These are phyloP conservation scores for Xylaria venustula DNA, from an alignment of 495 filamentous ascomycete species.

Conservation along the genomic window DNA sequence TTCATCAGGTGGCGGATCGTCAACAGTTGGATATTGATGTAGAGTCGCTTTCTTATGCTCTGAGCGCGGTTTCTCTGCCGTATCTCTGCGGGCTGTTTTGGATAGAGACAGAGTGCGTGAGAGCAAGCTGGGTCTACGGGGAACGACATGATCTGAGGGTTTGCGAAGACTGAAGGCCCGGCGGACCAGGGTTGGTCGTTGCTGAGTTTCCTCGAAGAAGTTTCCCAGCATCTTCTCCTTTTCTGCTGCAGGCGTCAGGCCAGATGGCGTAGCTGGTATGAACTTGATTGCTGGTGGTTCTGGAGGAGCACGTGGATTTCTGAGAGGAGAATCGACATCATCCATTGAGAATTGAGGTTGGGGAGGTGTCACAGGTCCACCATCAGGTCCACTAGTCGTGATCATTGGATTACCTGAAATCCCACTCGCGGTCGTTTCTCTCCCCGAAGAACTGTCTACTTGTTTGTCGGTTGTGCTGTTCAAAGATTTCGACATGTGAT, in stretches of 20 bases:
- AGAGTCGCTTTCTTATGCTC: conserved; percentile 28
- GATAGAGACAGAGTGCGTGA: conserved; percentile 44
- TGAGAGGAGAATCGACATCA: conserved; percentile 65
- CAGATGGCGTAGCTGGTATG: conserved; percentile 69
- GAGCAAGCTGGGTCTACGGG: conserved; percentile 42
- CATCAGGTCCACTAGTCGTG: conserved; percentile 39
- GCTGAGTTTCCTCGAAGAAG: conserved; percentile 42
- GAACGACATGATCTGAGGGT: conserved; percentile 52
- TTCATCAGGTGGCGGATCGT: conserved; percentile 45
- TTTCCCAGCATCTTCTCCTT: conserved; percentile 52
- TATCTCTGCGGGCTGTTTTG: conserved; percentile 20
- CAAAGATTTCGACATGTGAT: conserved; percentile 56
- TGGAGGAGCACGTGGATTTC: conserved; percentile 68
- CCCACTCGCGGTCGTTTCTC: neutral
- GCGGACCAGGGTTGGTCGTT: conserved; percentile 55
- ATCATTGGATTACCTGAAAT: conserved; percentile 29
- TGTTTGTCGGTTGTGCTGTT: conserved; percentile 23
- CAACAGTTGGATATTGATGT: conserved; percentile 36
- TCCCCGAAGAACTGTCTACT: conserved; percentile 7
- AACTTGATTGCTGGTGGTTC: conserved; percentile 64
- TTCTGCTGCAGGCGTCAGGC: conserved; percentile 53
- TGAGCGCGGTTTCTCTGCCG: conserved; percentile 3
- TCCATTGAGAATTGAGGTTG: conserved; percentile 44
- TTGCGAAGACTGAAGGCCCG: conserved; percentile 58
- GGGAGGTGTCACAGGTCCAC: conserved; percentile 46